phyloP scores from a whole-genome alignment of 1,139 yeast genomes.

The Meyerozyma guilliermondii region DNA sequence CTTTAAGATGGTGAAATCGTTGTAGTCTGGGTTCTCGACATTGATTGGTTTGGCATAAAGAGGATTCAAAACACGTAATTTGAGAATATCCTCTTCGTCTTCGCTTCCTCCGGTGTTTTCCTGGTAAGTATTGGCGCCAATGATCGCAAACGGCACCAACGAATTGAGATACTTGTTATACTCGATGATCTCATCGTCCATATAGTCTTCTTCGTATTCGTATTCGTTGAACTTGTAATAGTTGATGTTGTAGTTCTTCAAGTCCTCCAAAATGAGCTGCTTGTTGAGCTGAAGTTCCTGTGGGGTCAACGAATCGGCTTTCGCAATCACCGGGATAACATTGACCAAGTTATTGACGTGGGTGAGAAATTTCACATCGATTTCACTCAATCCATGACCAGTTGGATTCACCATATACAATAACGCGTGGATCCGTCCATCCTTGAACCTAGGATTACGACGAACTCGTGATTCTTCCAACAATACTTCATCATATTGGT shows the following conservation, averaged over 20 bases:
- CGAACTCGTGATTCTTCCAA: slow-evolving; percentile 58
- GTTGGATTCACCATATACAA: slow-evolving; percentile 57
- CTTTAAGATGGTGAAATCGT: slow-evolving; percentile 3
- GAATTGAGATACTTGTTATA: slow-evolving; percentile 43
- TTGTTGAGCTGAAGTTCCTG: slow-evolving; percentile 43
- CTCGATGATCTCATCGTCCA: slow-evolving; percentile 46
- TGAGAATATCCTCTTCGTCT: slow-evolving; percentile 32
- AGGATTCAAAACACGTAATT: slow-evolving; percentile 36
- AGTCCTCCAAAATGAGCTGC: slow-evolving; percentile 37
- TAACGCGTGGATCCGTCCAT: slow-evolving; percentile 60
- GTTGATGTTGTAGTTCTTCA: slow-evolving; percentile 34
- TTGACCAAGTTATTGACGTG: slow-evolving; percentile 47
- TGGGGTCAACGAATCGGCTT: slow-evolving; percentile 52
- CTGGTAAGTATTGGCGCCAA: slow-evolving; percentile 46
- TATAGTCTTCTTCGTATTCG: slow-evolving; percentile 43
- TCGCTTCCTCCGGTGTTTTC: slow-evolving; percentile 19
- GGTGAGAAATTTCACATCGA: slow-evolving; percentile 48
- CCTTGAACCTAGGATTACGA: slow-evolving; percentile 49
- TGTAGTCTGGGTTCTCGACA: slow-evolving; percentile 2
- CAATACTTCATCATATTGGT: slow-evolving; percentile 50
- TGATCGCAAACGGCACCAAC: slow-evolving; percentile 43
- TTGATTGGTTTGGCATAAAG: slow-evolving; percentile 25
- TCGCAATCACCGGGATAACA: slow-evolving; percentile 52
- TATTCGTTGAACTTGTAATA: slow-evolving; percentile 45
- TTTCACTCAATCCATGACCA: slow-evolving; percentile 40